Evolutionary conservation across 202 grass and related monocot species (phyloP).

Genomic region (Setaria viridis): DNA sequence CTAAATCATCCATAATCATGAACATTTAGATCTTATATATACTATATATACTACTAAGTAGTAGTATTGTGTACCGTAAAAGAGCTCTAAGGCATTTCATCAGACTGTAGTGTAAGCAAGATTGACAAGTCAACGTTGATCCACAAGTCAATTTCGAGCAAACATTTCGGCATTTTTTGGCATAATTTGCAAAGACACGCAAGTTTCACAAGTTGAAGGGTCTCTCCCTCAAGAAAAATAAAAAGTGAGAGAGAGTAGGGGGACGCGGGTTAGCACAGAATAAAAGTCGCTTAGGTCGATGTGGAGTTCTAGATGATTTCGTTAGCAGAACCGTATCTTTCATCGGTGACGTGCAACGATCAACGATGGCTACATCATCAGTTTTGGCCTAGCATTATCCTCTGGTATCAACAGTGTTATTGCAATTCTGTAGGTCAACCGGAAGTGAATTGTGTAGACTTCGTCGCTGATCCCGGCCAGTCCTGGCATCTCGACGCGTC

Average conservation of each 20-base stretch:
- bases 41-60: too few relatives aligned
- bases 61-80: too few relatives aligned
- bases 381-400: background rate
- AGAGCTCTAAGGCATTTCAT: too few relatives aligned
- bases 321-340: background rate
- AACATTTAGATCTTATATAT: too few relatives aligned
- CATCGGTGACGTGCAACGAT: constrained; percentile 13
- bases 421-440: background rate
- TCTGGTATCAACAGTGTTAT: background rate
- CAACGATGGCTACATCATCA: background rate
- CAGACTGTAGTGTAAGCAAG: too few relatives aligned
- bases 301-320: background rate
- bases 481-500: background rate
- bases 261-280: background rate
- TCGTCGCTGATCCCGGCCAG: background rate
- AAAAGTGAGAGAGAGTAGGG: too few relatives aligned
- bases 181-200: background rate
- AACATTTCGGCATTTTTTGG: background rate
- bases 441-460: background rate
- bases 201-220: background rate
- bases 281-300: background rate
- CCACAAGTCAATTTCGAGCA: background rate
- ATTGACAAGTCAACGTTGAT: background rate
- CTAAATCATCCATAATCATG: too few relatives aligned
- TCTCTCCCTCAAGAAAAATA: too few relatives aligned